Conservation (phyloP, 257 asterid genomes). For the Ajuga chamaepitys region DNA sequence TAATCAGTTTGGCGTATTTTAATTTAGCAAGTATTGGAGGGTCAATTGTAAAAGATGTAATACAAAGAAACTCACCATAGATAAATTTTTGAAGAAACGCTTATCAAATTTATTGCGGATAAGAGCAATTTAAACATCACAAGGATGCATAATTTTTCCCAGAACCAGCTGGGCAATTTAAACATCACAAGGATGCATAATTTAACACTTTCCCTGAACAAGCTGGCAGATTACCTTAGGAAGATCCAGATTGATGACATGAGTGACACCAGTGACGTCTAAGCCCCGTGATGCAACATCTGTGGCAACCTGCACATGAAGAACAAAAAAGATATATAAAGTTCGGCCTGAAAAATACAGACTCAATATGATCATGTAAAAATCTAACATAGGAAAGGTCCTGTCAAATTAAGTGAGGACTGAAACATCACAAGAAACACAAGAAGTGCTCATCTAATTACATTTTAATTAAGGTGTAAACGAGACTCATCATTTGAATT, state of each 20-base stretch:
- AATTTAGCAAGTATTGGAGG: background rate
- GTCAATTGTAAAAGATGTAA: background rate
- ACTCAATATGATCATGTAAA: background rate
- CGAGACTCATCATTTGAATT: background rate
- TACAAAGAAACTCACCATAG: background rate
- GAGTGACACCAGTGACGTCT: constrained; percentile 86
- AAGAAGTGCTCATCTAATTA: background rate
- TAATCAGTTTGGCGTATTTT: background rate
- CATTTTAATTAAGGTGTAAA: background rate
- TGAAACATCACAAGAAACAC: background rate
- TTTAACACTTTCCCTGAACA: background rate
- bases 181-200: background rate
- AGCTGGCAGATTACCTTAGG: constrained; percentile 55
- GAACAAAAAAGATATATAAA: background rate
- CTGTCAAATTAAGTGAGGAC: background rate
- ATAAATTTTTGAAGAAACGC: background rate
- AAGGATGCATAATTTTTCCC: background rate
- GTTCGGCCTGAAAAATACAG: background rate
- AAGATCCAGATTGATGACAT: constrained; percentile 80
- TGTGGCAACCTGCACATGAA: constrained; percentile 71
- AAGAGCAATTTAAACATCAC: background rate
- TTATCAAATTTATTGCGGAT: background rate
- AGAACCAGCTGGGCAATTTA: too few species aligned
- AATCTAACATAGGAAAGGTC: background rate
- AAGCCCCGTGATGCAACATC: constrained; percentile 94